phyloP scores from a whole-genome alignment of 768 basidiomycete species.

The Tricholoma sp. region DNA sequence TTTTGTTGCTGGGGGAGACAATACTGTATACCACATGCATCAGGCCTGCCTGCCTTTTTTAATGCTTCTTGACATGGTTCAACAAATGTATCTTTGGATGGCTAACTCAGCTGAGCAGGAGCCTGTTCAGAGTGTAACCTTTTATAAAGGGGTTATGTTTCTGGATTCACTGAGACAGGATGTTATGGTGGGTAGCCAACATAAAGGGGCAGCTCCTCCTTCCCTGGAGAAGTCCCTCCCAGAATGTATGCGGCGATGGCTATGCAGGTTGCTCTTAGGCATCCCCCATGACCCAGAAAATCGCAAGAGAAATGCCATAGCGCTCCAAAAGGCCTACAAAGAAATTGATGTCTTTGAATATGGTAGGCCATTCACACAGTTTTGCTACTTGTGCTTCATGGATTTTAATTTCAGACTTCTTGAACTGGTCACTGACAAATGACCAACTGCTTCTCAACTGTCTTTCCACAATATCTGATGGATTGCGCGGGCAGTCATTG shows the following conservation, averaged over 20 bases:
- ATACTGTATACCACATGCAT: neutral
- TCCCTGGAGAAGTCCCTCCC: neutral
- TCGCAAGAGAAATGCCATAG: neutral
- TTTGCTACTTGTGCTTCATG: neutral
- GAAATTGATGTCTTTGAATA: neutral
- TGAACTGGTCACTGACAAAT: neutral
- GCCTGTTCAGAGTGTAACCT: neutral
- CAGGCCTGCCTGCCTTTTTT: too few relatives aligned
- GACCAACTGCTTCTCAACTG: too few relatives aligned
- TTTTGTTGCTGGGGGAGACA: neutral
- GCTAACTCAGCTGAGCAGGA: neutral
- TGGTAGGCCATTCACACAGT: neutral
- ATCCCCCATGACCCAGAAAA: neutral
- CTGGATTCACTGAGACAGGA: neutral
- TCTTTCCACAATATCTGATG: neutral
- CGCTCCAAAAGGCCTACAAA: neutral
- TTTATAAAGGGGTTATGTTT: neutral
- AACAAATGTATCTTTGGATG: neutral
- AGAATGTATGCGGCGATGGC: neutral
- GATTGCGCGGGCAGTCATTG: neutral
- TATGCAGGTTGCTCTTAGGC: neutral
- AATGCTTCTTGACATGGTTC: too few relatives aligned
- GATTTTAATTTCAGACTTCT: neutral
- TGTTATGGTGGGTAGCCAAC: neutral
- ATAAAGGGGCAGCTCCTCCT: neutral